A percentile compares a stretch with the other conserved stretches of the same genome.
These are phyloP conservation scores for Carex cristatella DNA, from an alignment of 176 grass and related monocot genomes.

Conservation along the genomic window DNA sequence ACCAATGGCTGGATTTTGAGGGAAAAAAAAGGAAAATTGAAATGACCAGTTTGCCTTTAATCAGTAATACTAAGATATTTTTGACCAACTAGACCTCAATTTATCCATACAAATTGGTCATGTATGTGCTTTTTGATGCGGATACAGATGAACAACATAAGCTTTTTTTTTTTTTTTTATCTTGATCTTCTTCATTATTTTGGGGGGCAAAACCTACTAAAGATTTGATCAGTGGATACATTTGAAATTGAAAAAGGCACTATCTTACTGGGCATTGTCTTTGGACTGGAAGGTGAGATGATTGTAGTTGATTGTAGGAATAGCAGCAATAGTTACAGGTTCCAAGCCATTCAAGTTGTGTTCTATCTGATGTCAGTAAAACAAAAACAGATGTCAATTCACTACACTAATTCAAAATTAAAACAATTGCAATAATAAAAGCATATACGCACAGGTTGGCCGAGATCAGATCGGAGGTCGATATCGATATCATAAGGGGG, in stretches of 20 bases:
- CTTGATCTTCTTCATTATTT: not conserved
- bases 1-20: too few species aligned
- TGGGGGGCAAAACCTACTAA: not conserved
- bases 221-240: not conserved
- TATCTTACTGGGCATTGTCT: constrained; percentile 89
- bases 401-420: not conserved
- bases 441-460: constrained; percentile 38
- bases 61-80: too few species aligned
- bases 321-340: constrained; percentile 68
- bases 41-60: too few species aligned
- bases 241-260: constrained; percentile 13
- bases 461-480: constrained; percentile 66
- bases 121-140: not conserved
- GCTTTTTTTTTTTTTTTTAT: not conserved
- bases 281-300: constrained; percentile 48
- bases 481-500: constrained; percentile 58
- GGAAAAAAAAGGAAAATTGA: too few species aligned
- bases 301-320: constrained; percentile 70
- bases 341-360: constrained; percentile 60
- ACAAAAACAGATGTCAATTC: not conserved
- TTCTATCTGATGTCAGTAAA: constrained; percentile 43
- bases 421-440: not conserved
- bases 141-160: not conserved
- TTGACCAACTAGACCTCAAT: too few species aligned
- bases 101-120: too few species aligned